A percentile compares a stretch with the other conserved stretches of the same genome.
phyloP scores from a whole-genome alignment of 148 eudicot genomes.

The Rhododendron mucronatum region DNA sequence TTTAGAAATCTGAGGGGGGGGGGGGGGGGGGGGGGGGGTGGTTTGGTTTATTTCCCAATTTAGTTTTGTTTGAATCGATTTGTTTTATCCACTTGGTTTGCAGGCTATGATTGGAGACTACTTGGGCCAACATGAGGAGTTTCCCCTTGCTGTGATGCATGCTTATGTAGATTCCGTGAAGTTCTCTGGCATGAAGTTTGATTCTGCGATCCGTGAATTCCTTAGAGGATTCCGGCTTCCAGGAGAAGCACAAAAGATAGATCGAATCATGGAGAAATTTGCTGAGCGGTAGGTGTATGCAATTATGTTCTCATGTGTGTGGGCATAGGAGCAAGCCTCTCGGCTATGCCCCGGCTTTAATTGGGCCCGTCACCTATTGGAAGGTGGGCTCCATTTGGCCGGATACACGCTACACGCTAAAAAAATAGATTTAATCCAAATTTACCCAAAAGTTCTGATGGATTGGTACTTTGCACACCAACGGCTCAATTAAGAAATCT shows the following conservation, averaged over 20 bases:
- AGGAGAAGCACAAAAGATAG: conserved; percentile 99
- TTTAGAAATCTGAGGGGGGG: background rate
- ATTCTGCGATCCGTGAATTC: conserved; percentile 78
- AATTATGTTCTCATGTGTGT: background rate
- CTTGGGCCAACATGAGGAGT: conserved; percentile 98
- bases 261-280: conserved; percentile 97
- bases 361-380: background rate
- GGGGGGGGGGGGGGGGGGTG: too few species aligned
- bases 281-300: conserved; percentile 83
- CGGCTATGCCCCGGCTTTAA: background rate
- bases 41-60: background rate
- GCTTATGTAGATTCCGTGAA: conserved; percentile 94
- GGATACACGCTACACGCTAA: background rate
- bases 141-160: conserved; percentile 93
- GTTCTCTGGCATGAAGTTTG: conserved; percentile 85
- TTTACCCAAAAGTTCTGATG: background rate
- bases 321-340: background rate
- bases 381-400: background rate
- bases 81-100: conserved; percentile 22
- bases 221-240: conserved; percentile 97
- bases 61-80: background rate
- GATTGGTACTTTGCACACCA: background rate
- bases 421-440: background rate
- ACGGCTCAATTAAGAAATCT: background rate
- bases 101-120: conserved; percentile 98